Evolutionary conservation across 192 early-diverging fungal species (phyloP).

Genomic region (Linnemannia hyalina): DNA sequence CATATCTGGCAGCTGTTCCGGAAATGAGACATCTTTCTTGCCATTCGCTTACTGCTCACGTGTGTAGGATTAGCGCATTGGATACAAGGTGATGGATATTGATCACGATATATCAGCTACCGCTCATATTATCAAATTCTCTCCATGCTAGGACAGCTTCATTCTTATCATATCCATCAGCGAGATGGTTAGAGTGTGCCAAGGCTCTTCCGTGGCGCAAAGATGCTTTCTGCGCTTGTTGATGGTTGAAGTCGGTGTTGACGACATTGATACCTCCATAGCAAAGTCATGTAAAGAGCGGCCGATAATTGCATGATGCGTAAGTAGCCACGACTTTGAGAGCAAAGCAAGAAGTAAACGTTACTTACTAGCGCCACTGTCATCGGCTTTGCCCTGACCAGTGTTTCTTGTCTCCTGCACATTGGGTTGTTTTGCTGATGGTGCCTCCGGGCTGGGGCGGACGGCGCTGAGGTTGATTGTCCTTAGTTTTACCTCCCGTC

Average conservation of each 20-base stretch:
- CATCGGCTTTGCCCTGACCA: too few relatives aligned
- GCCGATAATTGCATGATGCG: constrained; percentile 10
- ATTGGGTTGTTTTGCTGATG: constrained; percentile 14
- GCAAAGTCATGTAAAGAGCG: constrained; percentile 8
- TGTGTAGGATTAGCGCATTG: too few relatives aligned
- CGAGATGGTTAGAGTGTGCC: constrained; percentile 19
- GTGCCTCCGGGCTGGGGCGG: constrained; percentile 18
- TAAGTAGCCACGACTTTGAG: constrained; percentile 11
- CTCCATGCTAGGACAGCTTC: background rate
- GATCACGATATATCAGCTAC: constrained; percentile 3
- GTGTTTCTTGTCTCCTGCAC: constrained; percentile 14
- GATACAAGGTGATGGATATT: too few relatives aligned
- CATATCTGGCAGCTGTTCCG: constrained; percentile 25
- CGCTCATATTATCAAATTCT: constrained; percentile 7
- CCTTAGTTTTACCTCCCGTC: constrained; percentile 17
- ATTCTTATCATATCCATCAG: constrained; percentile 37
- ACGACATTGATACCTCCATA: constrained; percentile 2
- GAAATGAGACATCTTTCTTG: constrained; percentile 26
- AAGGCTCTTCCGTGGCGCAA: constrained; percentile 34
- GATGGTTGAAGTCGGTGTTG: constrained; percentile 12
- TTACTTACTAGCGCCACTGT: constrained; percentile 11
- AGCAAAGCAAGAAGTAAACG: constrained; percentile 22
- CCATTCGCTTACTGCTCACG: constrained; percentile 14
- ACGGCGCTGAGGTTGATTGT: background rate
- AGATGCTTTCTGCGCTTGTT: constrained; percentile 16